Percentiles rank a stretch among this genome's conserved stretches.
These are phyloP conservation scores for Cyclostephanos invisitatus DNA, from an alignment of 108 stramenopile species.

Conservation along the genomic window DNA sequence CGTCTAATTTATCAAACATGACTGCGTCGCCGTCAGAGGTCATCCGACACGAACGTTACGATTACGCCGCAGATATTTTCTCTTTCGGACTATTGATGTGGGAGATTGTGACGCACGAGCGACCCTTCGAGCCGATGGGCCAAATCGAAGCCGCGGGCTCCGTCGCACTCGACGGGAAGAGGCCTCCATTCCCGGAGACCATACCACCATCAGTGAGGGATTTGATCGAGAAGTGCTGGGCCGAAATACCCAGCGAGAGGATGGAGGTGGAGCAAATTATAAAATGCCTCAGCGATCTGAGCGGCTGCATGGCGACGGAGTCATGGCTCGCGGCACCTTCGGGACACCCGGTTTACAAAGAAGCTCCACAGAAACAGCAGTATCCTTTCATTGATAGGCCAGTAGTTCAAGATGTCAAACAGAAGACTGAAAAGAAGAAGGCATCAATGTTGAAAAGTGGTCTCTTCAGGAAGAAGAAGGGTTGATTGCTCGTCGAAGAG, in stretches of 20 bases:
- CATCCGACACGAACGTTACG: constrained; percentile 68
- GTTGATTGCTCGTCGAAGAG: neutral
- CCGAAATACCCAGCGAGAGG: constrained; percentile 50
- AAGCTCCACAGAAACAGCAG: neutral
- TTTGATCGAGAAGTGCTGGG: constrained; percentile 64
- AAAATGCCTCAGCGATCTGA: constrained; percentile 31
- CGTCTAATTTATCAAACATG: neutral
- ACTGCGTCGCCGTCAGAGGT: constrained; percentile 67
- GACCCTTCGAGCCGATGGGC: constrained; percentile 55
- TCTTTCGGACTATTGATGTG: constrained; percentile 70
- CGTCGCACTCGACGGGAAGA: constrained; percentile 55
- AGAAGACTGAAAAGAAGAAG: constrained; percentile 9
- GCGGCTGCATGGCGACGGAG: constrained; percentile 32
- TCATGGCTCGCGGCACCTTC: constrained; percentile 53
- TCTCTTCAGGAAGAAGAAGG: constrained; percentile 3
- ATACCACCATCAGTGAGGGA: constrained; percentile 41
- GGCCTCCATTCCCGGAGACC: constrained; percentile 58
- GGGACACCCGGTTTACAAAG: constrained; percentile 68
- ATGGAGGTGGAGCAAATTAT: constrained; percentile 46
- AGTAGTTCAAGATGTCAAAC: neutral
- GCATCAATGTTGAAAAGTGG: neutral
- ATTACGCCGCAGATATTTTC: constrained; percentile 69
- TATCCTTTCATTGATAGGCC: neutral
- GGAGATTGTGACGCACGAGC: constrained; percentile 70
- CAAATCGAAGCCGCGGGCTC: constrained; percentile 67